Conservation (phyloP, 768 basidiomycete species). For the Gymnopilus junonius region DNA sequence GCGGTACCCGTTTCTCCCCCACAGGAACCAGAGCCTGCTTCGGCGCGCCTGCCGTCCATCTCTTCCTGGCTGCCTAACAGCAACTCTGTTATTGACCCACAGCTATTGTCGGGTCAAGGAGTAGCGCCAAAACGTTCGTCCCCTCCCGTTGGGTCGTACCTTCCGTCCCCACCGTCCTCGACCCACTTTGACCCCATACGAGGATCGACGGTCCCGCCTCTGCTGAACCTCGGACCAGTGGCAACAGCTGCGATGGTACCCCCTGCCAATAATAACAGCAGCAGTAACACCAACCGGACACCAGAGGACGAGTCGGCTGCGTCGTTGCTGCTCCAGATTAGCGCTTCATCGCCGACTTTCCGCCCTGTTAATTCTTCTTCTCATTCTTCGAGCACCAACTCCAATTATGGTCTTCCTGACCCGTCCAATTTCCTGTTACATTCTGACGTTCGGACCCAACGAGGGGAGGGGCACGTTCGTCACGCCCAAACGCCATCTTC, state of each 20-base stretch:
- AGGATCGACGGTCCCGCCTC: conserved; percentile 41
- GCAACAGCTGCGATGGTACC: neutral
- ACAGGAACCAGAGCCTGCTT: conserved; percentile 3
- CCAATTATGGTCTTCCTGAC: conserved; percentile 7
- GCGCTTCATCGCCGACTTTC: conserved; percentile 45
- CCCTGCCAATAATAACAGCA: conserved; percentile 5
- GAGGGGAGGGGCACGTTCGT: neutral
- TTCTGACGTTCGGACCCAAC: neutral
- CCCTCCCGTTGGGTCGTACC: conserved; percentile 34
- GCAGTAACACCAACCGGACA: conserved; percentile 36
- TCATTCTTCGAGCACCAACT: neutral
- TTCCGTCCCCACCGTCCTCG: conserved; percentile 63
- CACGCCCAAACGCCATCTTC: conserved; percentile 38
- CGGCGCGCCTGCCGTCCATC: conserved; percentile 63
- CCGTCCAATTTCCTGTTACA: conserved; percentile 18
- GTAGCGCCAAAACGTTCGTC: neutral
- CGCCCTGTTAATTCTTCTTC: conserved; percentile 16
- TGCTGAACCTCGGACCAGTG: conserved; percentile 40
- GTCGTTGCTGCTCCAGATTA: conserved; percentile 66
- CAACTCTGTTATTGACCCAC: conserved; percentile 35
- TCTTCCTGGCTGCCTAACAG: conserved; percentile 67
- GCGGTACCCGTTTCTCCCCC: neutral
- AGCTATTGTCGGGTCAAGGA: conserved; percentile 17
- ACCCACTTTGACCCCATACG: conserved; percentile 50
- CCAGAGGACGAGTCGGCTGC: conserved; percentile 76